Percentiles rank a stretch among this genome's conserved stretches.
phyloP scores from a whole-genome alignment of 2,329 filamentous ascomycete genomes.

The Botrytis fragariae region DNA sequence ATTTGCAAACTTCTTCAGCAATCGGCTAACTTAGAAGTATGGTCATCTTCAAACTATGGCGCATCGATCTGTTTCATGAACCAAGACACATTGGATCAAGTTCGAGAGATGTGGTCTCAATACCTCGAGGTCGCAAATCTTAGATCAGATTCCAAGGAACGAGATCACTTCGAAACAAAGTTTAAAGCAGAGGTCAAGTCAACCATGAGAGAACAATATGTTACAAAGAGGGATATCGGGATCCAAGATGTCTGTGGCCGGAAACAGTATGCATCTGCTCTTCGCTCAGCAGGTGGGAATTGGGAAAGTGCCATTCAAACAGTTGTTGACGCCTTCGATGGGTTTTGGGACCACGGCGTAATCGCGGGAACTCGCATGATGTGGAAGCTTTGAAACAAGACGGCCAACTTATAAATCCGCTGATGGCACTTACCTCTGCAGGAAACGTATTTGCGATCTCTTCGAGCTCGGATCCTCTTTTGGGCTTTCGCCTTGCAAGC shows the following conservation, averaged over 20 bases:
- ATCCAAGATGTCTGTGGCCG: neutral
- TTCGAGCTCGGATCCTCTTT: conserved; percentile 21
- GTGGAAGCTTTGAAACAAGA: neutral
- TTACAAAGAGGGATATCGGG: too few species aligned
- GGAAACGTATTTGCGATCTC: conserved; percentile 15
- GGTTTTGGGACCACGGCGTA: conserved; percentile 6
- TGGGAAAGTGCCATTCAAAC: neutral
- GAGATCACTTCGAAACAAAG: neutral
- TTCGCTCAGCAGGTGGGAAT: conserved; percentile 2
- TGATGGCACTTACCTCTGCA: conserved; percentile 16
- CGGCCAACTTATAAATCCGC: conserved; percentile 16
- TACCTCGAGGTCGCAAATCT: neutral
- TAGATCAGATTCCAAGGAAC: neutral
- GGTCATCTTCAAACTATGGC: conserved; percentile 18
- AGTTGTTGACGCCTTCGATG: neutral
- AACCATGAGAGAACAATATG: neutral
- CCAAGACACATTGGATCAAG: conserved; percentile 8
- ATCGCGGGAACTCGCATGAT: conserved; percentile 8
- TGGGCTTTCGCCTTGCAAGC: conserved; percentile 22
- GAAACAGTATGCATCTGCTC: neutral
- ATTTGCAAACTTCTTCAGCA: neutral
- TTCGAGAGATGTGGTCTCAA: conserved; percentile 15
- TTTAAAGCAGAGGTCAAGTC: neutral
- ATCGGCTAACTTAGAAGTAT: conserved; percentile 1
- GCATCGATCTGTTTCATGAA: conserved; percentile 8